Percentiles rank a stretch among this genome's conserved stretches.
Evolutionary conservation across 1,284 basidiomycete genomes (phyloP).

Genomic region (Sphaerobolus stellatus): DNA sequence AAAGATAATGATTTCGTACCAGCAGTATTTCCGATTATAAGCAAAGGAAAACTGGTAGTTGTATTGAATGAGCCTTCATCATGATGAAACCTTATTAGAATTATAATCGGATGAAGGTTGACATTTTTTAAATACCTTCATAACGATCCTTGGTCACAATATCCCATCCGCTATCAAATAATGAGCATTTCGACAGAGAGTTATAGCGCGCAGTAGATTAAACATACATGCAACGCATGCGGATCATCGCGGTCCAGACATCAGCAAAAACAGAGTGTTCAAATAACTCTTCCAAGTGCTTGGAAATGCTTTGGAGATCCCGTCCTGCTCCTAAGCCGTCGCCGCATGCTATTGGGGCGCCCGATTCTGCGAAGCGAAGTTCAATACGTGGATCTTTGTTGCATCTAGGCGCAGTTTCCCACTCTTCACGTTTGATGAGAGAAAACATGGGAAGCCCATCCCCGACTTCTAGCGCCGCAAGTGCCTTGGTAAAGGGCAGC

Average conservation of each 20-base stretch:
- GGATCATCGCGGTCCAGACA: constrained; percentile 11
- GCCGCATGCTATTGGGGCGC: constrained; percentile 14
- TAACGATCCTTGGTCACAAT: constrained; percentile 14
- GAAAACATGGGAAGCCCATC: constrained; percentile 13
- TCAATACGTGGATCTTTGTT: background rate
- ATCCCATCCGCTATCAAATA: constrained; percentile 16
- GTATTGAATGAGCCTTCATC: constrained; percentile 12
- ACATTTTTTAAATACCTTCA: background rate
- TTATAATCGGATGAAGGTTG: background rate
- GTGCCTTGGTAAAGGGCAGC: constrained; percentile 3
- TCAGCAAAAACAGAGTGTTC: constrained; percentile 14
- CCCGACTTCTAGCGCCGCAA: constrained; percentile 17
- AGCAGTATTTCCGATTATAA: constrained; percentile 20
- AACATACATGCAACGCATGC: constrained; percentile 11
- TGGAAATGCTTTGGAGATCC: background rate
- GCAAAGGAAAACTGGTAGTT: constrained; percentile 20
- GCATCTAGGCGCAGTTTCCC: constrained; percentile 3
- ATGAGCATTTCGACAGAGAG: background rate
- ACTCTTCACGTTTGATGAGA: background rate
- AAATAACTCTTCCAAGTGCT: constrained; percentile 10
- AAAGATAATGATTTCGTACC: constrained; percentile 9
- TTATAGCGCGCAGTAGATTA: background rate
- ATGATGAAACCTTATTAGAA: background rate
- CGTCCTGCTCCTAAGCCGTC: constrained; percentile 1
- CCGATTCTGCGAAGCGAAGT: constrained; percentile 6